Base-by-base conservation (phyloP, 2,329 filamentous ascomycete species). In the Neobulgaria alba region DNA sequence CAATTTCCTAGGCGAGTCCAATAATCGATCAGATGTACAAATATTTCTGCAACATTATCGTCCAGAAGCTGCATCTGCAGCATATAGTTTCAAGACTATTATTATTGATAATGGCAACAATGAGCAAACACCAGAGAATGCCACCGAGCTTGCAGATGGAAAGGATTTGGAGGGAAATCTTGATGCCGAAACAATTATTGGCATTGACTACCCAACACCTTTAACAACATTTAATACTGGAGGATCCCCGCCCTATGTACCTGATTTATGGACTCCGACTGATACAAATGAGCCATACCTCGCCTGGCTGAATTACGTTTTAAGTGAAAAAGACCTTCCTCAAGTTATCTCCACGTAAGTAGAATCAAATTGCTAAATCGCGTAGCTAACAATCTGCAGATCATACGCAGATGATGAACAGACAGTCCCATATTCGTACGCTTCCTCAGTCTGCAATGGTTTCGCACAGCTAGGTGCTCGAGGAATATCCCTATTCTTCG, bases 401-500 rank as follows among this genome's bases (percentile, higher is more conserved):
- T 75, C 72, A 10, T 79, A 78, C 53, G 71, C 67, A 10, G 75
- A 79, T 48, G 70, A 78, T 48, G 75, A 79, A 59, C 64, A 73
- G 36, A 66, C 68, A 0, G 71, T 79, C 0, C 73, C 74, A 2
- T 49, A 49, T 10, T 58, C 63, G 2, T 78, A 77, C 45, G 75
- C 73, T 1, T 54, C 61, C 38, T 65, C 67, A 18, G 71, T 76
- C 2, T 79, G 75, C 55, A 60, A 67, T 39, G 57, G 73, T 45
- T 69, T 77, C 42, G 72, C 71, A 7, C 64, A 74, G 41, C 63
- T 78, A 3, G 62, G 73, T 2, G 68, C 64, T 10, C 67, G 75
- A 10, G 75, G 75, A n/a, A 68, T 70, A 1, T 67, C 71, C 1
- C 54, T 78, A 7, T 53, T 79, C 7, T 67, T 65, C 35, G 67